A percentile compares a stretch with the other conserved stretches of the same genome.
phyloP scores from a whole-genome alignment of 2,329 filamentous ascomycete genomes.

The Trichoderma pleuroti region DNA sequence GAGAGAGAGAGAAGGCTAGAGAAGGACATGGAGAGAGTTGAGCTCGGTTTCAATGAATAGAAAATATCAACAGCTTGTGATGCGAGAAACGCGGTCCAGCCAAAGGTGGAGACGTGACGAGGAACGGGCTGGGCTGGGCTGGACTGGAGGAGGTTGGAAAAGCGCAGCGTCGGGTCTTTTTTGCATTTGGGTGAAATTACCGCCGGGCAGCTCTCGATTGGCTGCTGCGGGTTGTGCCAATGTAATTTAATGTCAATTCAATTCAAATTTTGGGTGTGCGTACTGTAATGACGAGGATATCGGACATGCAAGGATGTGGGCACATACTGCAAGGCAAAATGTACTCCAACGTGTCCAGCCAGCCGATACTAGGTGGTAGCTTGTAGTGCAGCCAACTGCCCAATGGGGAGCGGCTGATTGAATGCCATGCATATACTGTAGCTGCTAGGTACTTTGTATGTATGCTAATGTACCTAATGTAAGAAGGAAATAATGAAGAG shows the following conservation, averaged over 20 bases:
- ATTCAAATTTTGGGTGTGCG: too few relatives aligned
- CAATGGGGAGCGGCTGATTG: not conserved
- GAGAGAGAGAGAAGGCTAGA: not conserved
- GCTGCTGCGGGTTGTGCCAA: not conserved
- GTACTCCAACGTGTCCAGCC: not conserved
- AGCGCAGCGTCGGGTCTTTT: not conserved
- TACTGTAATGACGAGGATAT: not conserved
- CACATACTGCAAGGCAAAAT: not conserved
- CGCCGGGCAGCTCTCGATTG: not conserved
- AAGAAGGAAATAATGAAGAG: not conserved
- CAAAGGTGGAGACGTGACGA: slow-evolving; percentile 20
- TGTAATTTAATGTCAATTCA: not conserved
- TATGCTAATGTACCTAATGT: not conserved
- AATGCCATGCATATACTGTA: not conserved
- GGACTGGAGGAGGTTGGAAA: slow-evolving; percentile 13
- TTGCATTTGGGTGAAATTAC: not conserved
- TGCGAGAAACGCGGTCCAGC: slow-evolving; percentile 17
- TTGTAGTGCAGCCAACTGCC: not conserved
- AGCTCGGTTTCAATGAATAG: not conserved
- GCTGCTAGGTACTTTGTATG: not conserved
- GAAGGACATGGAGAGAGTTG: not conserved
- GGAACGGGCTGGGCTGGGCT: too few relatives aligned
- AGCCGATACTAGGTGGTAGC: not conserved
- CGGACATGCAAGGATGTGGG: not conserved
- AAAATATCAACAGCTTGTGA: slow-evolving; percentile 11